Conservation (phyloP, 2,329 filamentous ascomycete species). For the Macrophomina pseudophaseolina region DNA sequence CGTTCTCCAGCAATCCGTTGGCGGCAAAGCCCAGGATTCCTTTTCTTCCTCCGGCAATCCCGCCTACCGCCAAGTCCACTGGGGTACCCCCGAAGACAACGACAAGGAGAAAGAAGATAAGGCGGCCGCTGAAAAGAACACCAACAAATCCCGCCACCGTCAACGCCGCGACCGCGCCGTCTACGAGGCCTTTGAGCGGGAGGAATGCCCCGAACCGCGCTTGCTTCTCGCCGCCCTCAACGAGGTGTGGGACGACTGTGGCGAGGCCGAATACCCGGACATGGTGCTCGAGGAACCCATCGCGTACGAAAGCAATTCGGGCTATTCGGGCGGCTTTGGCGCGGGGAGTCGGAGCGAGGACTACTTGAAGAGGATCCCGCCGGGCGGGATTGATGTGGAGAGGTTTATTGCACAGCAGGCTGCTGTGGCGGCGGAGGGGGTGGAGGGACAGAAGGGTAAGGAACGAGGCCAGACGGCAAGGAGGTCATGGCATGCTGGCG, state of each 20-base stretch:
- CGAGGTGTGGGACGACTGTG: constrained; percentile 19
- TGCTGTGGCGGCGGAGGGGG: background rate
- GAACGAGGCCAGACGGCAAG: background rate
- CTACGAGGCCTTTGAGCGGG: constrained; percentile 12
- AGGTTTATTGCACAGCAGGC: constrained; percentile 16
- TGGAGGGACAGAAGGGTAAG: background rate
- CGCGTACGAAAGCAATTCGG: background rate
- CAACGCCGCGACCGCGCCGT: constrained; percentile 20
- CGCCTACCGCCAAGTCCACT: constrained; percentile 11
- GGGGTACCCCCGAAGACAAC: background rate
- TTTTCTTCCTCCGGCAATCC: background rate
- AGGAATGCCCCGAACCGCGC: constrained; percentile 1
- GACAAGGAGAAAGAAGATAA: no score
- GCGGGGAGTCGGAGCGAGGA: constrained; percentile 2
- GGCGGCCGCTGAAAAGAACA: no score
- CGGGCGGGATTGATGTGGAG: constrained; percentile 14
- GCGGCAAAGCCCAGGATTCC: background rate
- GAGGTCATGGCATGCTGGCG: background rate
- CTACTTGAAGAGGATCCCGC: constrained; percentile 14
- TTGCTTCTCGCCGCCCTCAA: constrained; percentile 11
- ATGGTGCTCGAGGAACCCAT: constrained; percentile 23
- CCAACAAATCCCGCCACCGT: background rate
- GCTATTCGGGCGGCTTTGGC: background rate
- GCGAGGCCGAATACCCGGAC: constrained; percentile 21
- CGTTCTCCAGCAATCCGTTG: background rate